Evolutionary conservation across 495 filamentous ascomycete genomes (phyloP).

Genomic region (Aspergillus saccharolyticus): DNA sequence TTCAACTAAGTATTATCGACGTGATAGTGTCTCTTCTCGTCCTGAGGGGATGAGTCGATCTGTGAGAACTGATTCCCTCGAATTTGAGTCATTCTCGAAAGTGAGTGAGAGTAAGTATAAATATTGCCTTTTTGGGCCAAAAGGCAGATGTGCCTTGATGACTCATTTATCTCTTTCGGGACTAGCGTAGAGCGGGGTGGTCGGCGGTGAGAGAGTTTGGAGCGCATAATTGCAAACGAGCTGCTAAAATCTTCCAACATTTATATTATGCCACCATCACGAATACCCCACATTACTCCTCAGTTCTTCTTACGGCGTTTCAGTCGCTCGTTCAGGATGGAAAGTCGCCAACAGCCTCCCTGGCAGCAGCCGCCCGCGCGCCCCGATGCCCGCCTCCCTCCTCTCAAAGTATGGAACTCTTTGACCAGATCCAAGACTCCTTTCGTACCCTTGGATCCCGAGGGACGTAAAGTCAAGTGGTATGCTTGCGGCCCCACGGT

Average conservation of each 20-base stretch:
- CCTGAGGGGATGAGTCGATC: no score
- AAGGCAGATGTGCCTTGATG: not conserved
- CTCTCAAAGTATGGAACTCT: slow-evolving; percentile 62
- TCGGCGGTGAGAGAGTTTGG: not conserved
- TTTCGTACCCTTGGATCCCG: slow-evolving; percentile 68
- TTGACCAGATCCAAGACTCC: slow-evolving; percentile 65
- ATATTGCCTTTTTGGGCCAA: not conserved
- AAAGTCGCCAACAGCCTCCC: slow-evolving; percentile 42
- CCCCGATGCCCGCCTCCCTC: slow-evolving; percentile 32
- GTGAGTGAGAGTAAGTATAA: no score
- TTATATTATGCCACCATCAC: slow-evolving; percentile 1
- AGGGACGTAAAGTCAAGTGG: slow-evolving; percentile 70
- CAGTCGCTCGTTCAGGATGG: slow-evolving; percentile 1
- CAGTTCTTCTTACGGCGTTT: slow-evolving; percentile 1
- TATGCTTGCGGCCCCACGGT: slow-evolving; percentile 92
- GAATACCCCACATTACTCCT: not conserved
- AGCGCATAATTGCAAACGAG: not conserved
- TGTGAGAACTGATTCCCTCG: no score
- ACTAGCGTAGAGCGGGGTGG: not conserved
- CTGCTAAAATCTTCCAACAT: not conserved
- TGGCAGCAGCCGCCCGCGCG: slow-evolving; percentile 41
- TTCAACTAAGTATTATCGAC: no score
- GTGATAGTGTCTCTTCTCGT: no score
- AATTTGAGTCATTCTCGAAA: not conserved
- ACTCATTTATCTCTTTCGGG: not conserved